Evolutionary conservation across 2,329 filamentous ascomycete species (phyloP).

Genomic region (Elsinoe australis): DNA sequence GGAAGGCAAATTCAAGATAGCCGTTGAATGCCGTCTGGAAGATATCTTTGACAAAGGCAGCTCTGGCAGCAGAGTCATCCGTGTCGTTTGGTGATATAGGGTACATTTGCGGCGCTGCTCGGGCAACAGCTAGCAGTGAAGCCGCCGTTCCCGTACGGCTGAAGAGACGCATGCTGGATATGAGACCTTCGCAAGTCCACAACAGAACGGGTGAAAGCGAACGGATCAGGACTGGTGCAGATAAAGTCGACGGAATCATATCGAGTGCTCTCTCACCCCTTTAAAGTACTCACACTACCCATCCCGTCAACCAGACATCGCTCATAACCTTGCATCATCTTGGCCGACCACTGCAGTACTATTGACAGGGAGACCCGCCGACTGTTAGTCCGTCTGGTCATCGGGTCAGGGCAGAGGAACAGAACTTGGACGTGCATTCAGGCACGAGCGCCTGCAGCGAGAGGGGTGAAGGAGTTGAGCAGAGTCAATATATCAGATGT

Average conservation of each 20-base stretch:
- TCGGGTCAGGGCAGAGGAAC: not conserved
- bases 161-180: not conserved
- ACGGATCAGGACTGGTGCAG: no score
- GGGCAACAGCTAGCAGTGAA: constrained; percentile 6
- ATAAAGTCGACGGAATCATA: not conserved
- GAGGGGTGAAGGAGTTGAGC: not conserved
- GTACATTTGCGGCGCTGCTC: not conserved
- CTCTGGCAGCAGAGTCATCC: constrained; percentile 29
- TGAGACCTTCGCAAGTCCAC: not conserved
- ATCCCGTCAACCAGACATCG: not conserved
- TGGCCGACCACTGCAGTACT: constrained; percentile 5
- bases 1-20: constrained; percentile 55
- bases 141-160: not conserved
- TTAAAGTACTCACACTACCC: not conserved
- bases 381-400: constrained; percentile 7
- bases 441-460: not conserved
- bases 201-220: no score
- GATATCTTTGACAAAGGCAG: constrained; percentile 57
- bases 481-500: constrained; percentile 15
- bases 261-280: not conserved
- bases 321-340: not conserved
- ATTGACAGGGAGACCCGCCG: not conserved
- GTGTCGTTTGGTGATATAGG: not conserved
- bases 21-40: constrained; percentile 66
- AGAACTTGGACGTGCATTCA: not conserved